These are phyloP conservation scores for Metrosideros polymorpha DNA, from an alignment of 441 rosid genomes.

Conservation along the genomic window DNA sequence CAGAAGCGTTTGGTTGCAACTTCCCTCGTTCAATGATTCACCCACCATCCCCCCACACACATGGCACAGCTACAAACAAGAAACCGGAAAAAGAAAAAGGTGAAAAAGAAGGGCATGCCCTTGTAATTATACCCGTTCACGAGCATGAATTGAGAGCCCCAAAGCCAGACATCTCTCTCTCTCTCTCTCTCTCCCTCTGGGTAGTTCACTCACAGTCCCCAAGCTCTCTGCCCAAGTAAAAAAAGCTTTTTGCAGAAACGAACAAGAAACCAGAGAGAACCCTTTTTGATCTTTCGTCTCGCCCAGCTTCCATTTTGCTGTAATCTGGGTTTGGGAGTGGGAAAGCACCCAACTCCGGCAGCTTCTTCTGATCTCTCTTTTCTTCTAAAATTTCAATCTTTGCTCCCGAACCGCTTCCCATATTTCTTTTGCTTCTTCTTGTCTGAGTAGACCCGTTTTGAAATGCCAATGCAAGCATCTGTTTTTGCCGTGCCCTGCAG, in stretches of 20 bases:
- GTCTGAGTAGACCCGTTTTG: conserved; percentile 21
- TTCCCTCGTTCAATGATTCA: conserved; percentile 18
- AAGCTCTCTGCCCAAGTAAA: conserved; percentile 14
- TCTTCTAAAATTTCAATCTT: conserved; percentile 16
- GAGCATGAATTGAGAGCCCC: conserved; percentile 17
- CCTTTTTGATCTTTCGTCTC: background rate
- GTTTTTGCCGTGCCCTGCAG: background rate
- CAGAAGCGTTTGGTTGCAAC: conserved; percentile 2
- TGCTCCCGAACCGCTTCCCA: background rate
- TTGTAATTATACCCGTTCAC: conserved; percentile 26
- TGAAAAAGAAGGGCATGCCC: conserved; percentile 10
- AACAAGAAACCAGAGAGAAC: conserved; percentile 23
- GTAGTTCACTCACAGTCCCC: conserved; percentile 1
- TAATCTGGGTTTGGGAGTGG: background rate
- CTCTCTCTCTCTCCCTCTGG: conserved; percentile 4
- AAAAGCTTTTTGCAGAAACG: background rate
- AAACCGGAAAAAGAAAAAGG: conserved; percentile 23
- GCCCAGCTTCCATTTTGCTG: background rate
- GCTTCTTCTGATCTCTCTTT: conserved; percentile 5
- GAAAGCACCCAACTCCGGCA: background rate
- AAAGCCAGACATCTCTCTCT: background rate
- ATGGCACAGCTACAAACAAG: conserved; percentile 44
- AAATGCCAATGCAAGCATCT: conserved; percentile 10
- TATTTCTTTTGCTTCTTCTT: background rate
- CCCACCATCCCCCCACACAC: conserved; percentile 6